Percentiles rank a stretch among this genome's conserved stretches.
phyloP scores from a whole-genome alignment of 2,329 filamentous ascomycete species.

The Penicillium decumbens region DNA sequence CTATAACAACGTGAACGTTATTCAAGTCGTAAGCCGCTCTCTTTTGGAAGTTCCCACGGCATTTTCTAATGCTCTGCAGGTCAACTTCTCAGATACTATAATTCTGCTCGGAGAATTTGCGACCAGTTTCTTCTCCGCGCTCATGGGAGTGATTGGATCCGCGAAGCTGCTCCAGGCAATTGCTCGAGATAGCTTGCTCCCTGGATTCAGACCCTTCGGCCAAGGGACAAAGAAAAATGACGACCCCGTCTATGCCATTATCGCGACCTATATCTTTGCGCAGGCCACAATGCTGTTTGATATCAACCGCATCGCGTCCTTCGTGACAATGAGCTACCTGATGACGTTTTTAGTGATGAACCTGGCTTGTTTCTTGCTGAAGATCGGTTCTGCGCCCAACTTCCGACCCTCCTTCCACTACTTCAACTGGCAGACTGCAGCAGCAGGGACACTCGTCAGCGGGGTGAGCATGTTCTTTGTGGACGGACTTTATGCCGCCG shows the following conservation, averaged over 20 bases:
- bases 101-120: constrained; percentile 79
- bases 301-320: constrained; percentile 81
- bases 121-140: constrained; percentile 74
- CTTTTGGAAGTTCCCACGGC: background rate
- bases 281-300: constrained; percentile 77
- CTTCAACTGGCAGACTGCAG: constrained; percentile 80
- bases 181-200: constrained; percentile 71
- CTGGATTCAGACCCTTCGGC: constrained; percentile 68
- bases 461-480: constrained; percentile 86
- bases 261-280: constrained; percentile 69
- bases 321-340: constrained; percentile 86
- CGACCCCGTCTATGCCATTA: constrained; percentile 70
- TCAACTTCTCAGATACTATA: constrained; percentile 68
- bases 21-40: constrained; percentile 56
- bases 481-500: constrained; percentile 72
- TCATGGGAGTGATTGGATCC: constrained; percentile 83
- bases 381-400: constrained; percentile 82
- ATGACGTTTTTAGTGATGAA: constrained; percentile 92
- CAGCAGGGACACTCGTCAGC: constrained; percentile 68
- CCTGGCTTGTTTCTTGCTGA: constrained; percentile 77
- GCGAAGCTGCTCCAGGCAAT: constrained; percentile 81
- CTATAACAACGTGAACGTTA: constrained; percentile 69
- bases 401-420: constrained; percentile 85
- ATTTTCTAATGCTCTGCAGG: constrained; percentile 38
- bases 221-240: constrained; percentile 68